Conservation (phyloP, 257 asterid species). For the Lycium ferocissimum region DNA sequence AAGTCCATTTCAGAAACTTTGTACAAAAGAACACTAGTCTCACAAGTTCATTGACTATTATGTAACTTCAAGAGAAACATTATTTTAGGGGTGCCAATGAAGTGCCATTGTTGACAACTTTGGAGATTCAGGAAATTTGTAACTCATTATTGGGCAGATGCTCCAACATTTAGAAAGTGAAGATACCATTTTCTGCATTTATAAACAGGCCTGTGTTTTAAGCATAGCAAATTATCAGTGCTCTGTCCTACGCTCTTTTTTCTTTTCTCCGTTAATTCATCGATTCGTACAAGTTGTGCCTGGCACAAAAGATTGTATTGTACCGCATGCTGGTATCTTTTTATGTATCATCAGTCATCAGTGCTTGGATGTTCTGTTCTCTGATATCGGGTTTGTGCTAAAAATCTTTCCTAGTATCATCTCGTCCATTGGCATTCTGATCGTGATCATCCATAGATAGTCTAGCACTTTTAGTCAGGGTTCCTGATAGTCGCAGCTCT, state of each 20-base stretch:
- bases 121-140: conserved; percentile 28
- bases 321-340: not conserved
- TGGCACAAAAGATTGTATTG: not conserved
- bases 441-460: not conserved
- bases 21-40: conserved; percentile 37
- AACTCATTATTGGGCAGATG: conserved; percentile 30
- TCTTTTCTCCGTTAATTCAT: not conserved
- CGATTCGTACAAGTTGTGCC: not conserved
- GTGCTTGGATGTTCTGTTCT: not conserved
- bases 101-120: conserved; percentile 31
- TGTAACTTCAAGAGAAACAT: conserved; percentile 29
- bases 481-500: not conserved
- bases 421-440: not conserved
- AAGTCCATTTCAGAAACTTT: conserved; percentile 36
- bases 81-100: conserved; percentile 2
- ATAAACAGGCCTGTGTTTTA: not conserved
- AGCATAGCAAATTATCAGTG: not conserved
- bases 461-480: not conserved
- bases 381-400: not conserved
- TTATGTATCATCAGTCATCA: not conserved
- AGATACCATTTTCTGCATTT: conserved; percentile 19
- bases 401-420: not conserved
- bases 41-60: not conserved
- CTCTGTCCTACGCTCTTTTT: not conserved
- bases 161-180: conserved; percentile 38